Conservation (phyloP, 176 grass and related monocot species). For the Cocos nucifera region DNA sequence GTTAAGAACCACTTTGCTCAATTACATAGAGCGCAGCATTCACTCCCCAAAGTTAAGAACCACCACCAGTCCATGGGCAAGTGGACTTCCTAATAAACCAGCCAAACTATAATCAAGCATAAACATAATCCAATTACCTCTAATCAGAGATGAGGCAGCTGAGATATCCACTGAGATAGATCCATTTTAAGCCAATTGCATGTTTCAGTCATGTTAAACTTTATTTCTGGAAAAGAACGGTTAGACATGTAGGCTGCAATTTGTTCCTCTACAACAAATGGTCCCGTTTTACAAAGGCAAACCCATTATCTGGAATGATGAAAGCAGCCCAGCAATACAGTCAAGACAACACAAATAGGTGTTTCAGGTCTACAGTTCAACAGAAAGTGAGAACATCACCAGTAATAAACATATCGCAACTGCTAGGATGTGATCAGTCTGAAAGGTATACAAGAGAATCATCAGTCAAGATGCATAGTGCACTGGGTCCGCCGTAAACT, state of each 20-base stretch:
- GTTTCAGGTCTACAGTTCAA: no score
- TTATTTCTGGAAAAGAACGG: not conserved
- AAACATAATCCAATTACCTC: no score
- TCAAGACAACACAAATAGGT: no score
- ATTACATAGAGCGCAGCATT: no score
- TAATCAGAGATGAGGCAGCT: no score
- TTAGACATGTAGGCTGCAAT: not conserved
- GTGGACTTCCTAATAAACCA: no score
- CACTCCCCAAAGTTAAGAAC: no score
- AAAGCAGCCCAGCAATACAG: not conserved
- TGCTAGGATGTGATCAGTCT: constrained; percentile 15
- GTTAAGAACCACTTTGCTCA: no score
- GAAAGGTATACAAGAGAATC: constrained; percentile 15
- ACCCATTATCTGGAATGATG: not conserved
- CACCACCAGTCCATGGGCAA: no score
- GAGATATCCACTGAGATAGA: no score
- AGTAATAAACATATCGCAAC: constrained; percentile 9
- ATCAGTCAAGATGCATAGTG: constrained; percentile 36
- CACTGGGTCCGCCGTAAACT: constrained; percentile 20
- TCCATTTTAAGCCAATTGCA: not conserved
- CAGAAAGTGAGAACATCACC: no score
- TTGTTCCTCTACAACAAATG: constrained; percentile 4
- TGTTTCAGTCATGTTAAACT: not conserved
- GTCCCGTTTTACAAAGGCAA: not conserved
- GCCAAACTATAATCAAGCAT: no score